A percentile compares a stretch with the other conserved stretches of the same genome.
Conservation (phyloP, 306 rosid genomes). For the Vigna nakashimae region DNA sequence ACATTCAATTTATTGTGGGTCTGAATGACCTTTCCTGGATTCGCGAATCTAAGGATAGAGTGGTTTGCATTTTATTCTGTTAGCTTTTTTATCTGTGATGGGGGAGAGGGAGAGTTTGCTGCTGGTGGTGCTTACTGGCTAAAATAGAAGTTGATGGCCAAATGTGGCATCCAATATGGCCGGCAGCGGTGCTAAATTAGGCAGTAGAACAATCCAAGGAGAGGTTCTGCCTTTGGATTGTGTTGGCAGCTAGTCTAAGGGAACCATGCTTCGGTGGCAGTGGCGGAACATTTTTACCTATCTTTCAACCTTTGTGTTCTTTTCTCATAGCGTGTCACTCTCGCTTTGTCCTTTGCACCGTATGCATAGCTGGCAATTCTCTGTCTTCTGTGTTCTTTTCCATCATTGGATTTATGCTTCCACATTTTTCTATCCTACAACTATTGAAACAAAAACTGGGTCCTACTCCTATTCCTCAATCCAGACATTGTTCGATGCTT, state of each 20-base stretch:
- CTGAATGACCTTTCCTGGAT: too few species aligned
- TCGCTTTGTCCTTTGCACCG: not conserved
- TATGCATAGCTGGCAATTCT: not conserved
- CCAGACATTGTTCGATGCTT: not conserved
- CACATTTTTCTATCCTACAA: not conserved
- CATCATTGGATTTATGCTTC: not conserved
- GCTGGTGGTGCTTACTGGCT: not conserved
- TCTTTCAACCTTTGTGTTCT: not conserved
- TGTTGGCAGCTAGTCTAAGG: not conserved
- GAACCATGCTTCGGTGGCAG: not conserved
- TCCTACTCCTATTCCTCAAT: not conserved
- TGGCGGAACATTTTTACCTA: not conserved
- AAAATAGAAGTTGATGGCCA: not conserved
- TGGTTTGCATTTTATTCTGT: too few species aligned
- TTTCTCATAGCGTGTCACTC: not conserved
- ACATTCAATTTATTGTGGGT: too few species aligned
- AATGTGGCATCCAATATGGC: not conserved
- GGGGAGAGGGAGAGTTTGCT: not conserved
- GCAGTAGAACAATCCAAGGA: not conserved
- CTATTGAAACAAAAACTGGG: not conserved
- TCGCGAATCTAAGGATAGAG: too few species aligned
- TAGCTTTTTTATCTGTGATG: too few species aligned
- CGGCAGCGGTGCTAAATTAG: not conserved
- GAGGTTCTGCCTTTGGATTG: not conserved
- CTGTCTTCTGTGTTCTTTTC: not conserved